Evolutionary conservation across 441 rosid genomes (phyloP).

Genomic region (Pelargonium myrrhifolium): DNA sequence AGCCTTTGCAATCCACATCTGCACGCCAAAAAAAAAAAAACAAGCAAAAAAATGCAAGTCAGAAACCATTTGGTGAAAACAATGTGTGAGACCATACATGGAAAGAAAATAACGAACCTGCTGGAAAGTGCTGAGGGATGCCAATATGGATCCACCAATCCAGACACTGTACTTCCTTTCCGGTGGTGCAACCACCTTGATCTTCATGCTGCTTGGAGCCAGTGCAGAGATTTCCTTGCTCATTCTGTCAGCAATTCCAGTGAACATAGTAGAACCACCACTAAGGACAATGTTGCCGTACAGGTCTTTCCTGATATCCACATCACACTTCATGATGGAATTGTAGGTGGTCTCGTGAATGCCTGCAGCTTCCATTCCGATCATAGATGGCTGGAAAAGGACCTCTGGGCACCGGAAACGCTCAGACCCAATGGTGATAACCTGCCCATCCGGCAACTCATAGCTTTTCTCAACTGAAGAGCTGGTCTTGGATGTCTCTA

Average conservation of each 20-base stretch:
- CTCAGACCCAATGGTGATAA: slow-evolving; percentile 17
- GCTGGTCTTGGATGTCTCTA: slow-evolving; percentile 14
- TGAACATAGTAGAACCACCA: neutral
- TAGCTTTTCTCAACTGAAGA: slow-evolving; percentile 16
- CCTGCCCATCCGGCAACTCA: slow-evolving; percentile 15
- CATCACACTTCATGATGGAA: slow-evolving; percentile 18
- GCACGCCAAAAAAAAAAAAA: too few species aligned
- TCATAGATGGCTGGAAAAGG: slow-evolving; percentile 20
- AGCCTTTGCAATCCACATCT: too few species aligned
- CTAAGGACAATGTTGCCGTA: slow-evolving; percentile 9
- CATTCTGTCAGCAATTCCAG: neutral
- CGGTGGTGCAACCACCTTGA: neutral
- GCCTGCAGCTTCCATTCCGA: slow-evolving; percentile 9
- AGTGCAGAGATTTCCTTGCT: neutral
- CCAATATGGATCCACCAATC: neutral
- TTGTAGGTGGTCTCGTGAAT: neutral
- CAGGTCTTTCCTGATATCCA: slow-evolving; percentile 20
- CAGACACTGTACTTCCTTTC: slow-evolving; percentile 4
- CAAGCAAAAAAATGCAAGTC: too few species aligned
- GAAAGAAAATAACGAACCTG: neutral
- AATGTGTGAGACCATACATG: too few species aligned
- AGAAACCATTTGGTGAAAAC: too few species aligned
- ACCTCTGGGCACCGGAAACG: slow-evolving; percentile 22
- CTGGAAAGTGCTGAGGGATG: neutral
- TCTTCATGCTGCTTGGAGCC: neutral